Conservation (phyloP, 139 green algal species). For the Trebouxia sp. region DNA sequence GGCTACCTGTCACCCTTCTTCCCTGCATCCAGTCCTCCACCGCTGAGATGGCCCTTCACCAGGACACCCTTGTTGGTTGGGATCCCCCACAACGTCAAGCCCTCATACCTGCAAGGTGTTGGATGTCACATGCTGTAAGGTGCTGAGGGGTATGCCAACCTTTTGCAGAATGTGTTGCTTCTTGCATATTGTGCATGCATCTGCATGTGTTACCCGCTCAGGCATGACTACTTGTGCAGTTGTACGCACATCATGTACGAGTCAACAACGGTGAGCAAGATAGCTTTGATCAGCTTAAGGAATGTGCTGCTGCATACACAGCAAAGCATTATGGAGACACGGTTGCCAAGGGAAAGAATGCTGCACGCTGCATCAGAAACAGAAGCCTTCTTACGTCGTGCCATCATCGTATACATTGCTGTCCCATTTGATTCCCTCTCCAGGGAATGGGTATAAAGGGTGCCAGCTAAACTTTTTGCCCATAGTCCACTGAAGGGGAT, state of each 20-base stretch:
- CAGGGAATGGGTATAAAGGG: constrained; percentile 83
- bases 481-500: background rate
- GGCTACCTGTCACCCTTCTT: background rate
- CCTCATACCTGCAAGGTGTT: constrained; percentile 78
- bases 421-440: constrained; percentile 85
- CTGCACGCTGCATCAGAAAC: background rate
- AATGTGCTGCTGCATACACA: background rate
- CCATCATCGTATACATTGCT: constrained; percentile 87
- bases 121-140: background rate
- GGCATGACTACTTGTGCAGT: background rate
- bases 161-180: no score
- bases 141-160: no score
- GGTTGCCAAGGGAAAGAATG: constrained; percentile 2
- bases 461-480: constrained; percentile 44
- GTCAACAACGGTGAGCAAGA: background rate
- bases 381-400: constrained; percentile 74
- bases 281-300: background rate
- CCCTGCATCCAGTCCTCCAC: constrained; percentile 51
- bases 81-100: constrained; percentile 70
- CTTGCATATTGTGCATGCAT: no score
- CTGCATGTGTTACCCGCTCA: background rate
- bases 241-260: background rate
- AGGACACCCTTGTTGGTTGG: constrained; percentile 86
- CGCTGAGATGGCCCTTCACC: constrained; percentile 77
- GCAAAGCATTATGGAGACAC: background rate